Conservation (phyloP, 345 rosid species). For the Populus simonii region DNA sequence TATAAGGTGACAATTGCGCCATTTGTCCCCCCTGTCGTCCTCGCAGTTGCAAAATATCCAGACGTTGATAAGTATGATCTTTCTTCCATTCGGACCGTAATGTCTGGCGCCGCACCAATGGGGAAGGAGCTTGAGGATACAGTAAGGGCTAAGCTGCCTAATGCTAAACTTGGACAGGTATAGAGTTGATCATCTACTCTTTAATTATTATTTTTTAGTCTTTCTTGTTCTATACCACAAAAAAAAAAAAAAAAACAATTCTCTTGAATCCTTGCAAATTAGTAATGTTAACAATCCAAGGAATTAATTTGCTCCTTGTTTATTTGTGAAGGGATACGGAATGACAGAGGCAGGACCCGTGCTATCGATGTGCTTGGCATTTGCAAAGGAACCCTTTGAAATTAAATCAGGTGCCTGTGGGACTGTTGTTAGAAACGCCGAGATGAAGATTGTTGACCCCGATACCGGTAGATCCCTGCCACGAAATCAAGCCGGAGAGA, state of each 20-base stretch:
- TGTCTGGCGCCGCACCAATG: conserved; percentile 87
- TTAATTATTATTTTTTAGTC: too few relatives aligned
- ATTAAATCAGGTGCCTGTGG: conserved; percentile 84
- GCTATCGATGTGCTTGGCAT: conserved; percentile 67
- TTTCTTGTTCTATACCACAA: neutral
- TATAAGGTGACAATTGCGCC: conserved; percentile 72
- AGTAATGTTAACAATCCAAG: too few relatives aligned
- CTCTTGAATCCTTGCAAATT: too few relatives aligned
- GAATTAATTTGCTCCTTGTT: neutral
- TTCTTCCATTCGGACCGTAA: conserved; percentile 59
- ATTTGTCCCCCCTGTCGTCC: conserved; percentile 72
- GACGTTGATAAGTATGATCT: conserved; percentile 62
- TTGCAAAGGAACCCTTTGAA: conserved; percentile 68
- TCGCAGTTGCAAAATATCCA: conserved; percentile 61
- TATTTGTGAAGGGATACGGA: conserved; percentile 62
- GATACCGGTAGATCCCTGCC: conserved; percentile 57
- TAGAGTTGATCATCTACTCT: neutral
- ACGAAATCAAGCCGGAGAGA: conserved; percentile 66
- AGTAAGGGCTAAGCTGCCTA: conserved; percentile 61
- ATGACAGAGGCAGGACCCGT: conserved; percentile 97
- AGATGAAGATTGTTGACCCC: conserved; percentile 85
- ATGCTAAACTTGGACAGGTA: conserved; percentile 91
- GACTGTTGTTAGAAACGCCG: conserved; percentile 77
- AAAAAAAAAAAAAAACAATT: too few relatives aligned
- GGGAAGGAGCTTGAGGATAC: conserved; percentile 90